Evolutionary conservation across 192 early-diverging fungal genomes (phyloP), one percentile per base, ranked within the genome.

Genomic region (Haplosporangium gracile): DNA sequence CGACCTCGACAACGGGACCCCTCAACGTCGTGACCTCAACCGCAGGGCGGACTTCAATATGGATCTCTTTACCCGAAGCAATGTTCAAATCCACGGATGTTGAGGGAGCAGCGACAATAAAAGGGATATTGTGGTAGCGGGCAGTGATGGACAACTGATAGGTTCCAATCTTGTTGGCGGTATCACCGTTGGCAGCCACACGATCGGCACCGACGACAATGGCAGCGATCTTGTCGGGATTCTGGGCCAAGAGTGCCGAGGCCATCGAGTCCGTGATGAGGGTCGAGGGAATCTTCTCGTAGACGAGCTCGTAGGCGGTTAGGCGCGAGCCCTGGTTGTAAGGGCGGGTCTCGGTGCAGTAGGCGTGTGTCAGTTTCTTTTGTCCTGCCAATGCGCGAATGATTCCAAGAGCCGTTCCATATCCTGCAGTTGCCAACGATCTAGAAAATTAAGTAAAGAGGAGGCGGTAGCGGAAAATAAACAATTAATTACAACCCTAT

Each of bases 141-240:
- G 98, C 98, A 11, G 95, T 90, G 77, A 99, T 97, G 32, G 98
- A 98, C 68, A 99, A 88, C 83, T 99, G 98, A 77, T 99, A 99
- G 9, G 98, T 99, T 20, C 98, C 98, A 76, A 99, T 99, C 88
- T 99, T 99, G 90, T 99, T 99, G 40, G 98, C 97, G 0, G 98
- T 99, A 80, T 99, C 98, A 60, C 98, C 98, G 83, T 99, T 99
- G 13, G 93, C 93, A 10, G 98, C 97, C 3, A 99, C 97, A 71
- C 98, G 94, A 77, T 99, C 98, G 0, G 98, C 98, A 47, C 98
- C 98, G 3, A 99, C 98, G 43, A 99, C 91, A 49, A 99, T 95
- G 42, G 97, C 99, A 2, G 91, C 85, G 34, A 98, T 93, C 45
- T 89, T 70, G 70, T 81, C 76, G 0, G 86, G 82, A 57, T 96